phyloP scores from a whole-genome alignment of 345 rosid species.

The Populus alba region DNA sequence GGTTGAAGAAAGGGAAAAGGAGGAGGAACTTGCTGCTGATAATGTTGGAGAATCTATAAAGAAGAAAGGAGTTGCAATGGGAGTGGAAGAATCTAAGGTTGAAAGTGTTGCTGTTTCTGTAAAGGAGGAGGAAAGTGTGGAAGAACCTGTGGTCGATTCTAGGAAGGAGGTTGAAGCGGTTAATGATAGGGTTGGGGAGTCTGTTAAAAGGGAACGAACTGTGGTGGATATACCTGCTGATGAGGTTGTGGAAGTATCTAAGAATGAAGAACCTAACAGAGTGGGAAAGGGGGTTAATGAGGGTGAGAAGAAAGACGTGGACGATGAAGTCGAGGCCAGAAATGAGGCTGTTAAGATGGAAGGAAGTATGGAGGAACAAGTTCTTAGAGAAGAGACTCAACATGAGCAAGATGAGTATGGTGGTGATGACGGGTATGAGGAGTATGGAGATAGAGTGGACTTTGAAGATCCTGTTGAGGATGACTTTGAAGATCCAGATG shows the following conservation, averaged over 20 bases:
- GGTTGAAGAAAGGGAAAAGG: slow-evolving; percentile 17
- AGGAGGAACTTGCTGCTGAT: slow-evolving; percentile 17
- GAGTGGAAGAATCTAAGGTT: slow-evolving; percentile 16
- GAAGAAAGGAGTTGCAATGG: slow-evolving; percentile 1
- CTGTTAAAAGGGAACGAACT: slow-evolving; percentile 3
- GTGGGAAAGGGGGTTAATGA: slow-evolving; percentile 5
- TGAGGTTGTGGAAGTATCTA: slow-evolving; percentile 10
- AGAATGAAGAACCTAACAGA: slow-evolving; percentile 1
- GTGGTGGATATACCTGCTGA: slow-evolving; percentile 4
- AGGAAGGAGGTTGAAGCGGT: not conserved
- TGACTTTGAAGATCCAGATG: slow-evolving; percentile 49
- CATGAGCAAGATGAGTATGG: slow-evolving; percentile 29
- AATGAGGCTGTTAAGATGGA: slow-evolving; percentile 8
- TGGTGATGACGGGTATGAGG: slow-evolving; percentile 47
- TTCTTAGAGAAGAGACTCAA: slow-evolving; percentile 23
- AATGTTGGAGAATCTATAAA: slow-evolving; percentile 16
- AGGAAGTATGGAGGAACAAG: slow-evolving; percentile 18
- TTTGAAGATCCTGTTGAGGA: slow-evolving; percentile 55
- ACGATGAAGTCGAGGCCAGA: slow-evolving; percentile 13
- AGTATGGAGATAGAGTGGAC: slow-evolving; percentile 56
- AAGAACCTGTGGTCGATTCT: slow-evolving; percentile 2
- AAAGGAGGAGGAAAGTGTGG: slow-evolving; percentile 9
- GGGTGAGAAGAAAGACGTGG: slow-evolving; percentile 10
- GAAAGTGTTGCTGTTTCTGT: slow-evolving; percentile 12
- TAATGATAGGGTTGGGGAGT: slow-evolving; percentile 14